Evolutionary conservation across 2,329 filamentous ascomycete genomes (phyloP).

Genomic region (Neodidymelliopsis sp.): DNA sequence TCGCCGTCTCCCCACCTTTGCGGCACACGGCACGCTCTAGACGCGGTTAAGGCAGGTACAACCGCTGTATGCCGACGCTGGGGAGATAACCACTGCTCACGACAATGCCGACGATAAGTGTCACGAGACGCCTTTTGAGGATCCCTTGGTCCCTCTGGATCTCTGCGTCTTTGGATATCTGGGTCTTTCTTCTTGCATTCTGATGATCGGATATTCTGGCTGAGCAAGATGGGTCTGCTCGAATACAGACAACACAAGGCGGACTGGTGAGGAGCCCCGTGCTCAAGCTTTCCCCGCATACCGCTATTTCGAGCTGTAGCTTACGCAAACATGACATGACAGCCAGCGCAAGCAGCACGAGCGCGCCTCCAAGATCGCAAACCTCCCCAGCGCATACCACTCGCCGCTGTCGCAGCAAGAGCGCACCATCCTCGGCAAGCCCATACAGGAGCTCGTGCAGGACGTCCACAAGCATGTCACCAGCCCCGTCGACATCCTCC

Average conservation of each 20-base stretch:
- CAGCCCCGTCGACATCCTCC: slow-evolving; percentile 76
- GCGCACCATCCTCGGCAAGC: slow-evolving; percentile 70
- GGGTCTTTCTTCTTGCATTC: slow-evolving; percentile 4
- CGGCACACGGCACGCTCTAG: slow-evolving; percentile 13
- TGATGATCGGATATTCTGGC: too few relatives aligned
- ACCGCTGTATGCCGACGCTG: slow-evolving; percentile 16
- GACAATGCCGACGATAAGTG: slow-evolving; percentile 23
- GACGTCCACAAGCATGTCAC: slow-evolving; percentile 75
- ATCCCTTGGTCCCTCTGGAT: too few relatives aligned
- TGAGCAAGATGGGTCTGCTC: slow-evolving; percentile 60
- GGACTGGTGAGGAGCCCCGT: slow-evolving; percentile 66
- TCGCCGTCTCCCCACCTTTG: slow-evolving; percentile 17
- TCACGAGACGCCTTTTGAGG: slow-evolving; percentile 10
- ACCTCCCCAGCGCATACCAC: slow-evolving; percentile 71
- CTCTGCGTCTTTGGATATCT: not conserved
- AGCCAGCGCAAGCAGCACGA: slow-evolving; percentile 83
- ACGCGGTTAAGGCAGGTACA: slow-evolving; percentile 21
- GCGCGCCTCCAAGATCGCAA: slow-evolving; percentile 72
- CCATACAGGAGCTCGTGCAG: slow-evolving; percentile 79
- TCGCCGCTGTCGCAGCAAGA: slow-evolving; percentile 70
- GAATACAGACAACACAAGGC: slow-evolving; percentile 75
- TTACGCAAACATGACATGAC: slow-evolving; percentile 14
- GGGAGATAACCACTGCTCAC: slow-evolving; percentile 14
- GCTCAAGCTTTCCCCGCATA: slow-evolving; percentile 18
- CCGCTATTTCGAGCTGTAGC: not conserved